Evolutionary conservation across 2,329 filamentous ascomycete species (phyloP).

Genomic region (Penicillium sp.): DNA sequence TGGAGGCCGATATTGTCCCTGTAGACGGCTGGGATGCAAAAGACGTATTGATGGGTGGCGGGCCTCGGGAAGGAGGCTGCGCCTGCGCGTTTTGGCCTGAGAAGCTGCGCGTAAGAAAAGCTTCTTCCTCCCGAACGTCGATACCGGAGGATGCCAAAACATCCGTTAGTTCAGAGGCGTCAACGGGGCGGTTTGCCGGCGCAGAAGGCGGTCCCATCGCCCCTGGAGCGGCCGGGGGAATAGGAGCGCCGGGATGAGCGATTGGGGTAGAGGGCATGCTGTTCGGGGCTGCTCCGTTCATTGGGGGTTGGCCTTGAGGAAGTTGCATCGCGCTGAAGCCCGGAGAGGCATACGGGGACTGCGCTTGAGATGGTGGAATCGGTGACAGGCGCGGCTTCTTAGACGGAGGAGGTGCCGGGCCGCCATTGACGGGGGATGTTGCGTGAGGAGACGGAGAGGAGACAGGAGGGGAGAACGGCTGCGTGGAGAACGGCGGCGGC

Average conservation of each 20-base stretch:
- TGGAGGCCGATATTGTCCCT: conserved; percentile 41
- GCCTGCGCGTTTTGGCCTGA: conserved; percentile 42
- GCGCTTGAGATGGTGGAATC: conserved; percentile 59
- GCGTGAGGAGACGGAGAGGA: conserved; percentile 61
- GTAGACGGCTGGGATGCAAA: conserved; percentile 44
- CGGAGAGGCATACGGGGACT: conserved; percentile 61
- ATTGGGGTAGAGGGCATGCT: conserved; percentile 53
- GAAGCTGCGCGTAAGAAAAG: conserved; percentile 65
- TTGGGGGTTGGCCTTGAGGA: conserved; percentile 33
- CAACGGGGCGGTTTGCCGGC: conserved; percentile 53
- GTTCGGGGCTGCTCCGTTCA: conserved; percentile 46
- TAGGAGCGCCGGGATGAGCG: conserved; percentile 37
- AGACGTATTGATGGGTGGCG: conserved; percentile 46
- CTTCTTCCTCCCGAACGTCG: conserved; percentile 82
- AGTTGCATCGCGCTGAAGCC: conserved; percentile 53
- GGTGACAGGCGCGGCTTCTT: conserved; percentile 73
- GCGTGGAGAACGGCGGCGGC: conserved; percentile 51
- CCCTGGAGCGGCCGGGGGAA: conserved; percentile 41
- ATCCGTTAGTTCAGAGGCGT: conserved; percentile 72
- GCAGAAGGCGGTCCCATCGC: conserved; percentile 64
- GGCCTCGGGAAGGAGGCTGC: conserved; percentile 35
- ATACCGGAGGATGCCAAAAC: conserved; percentile 81
- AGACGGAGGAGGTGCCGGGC: conserved; percentile 63
- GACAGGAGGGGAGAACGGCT: conserved; percentile 63
- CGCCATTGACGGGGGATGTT: conserved; percentile 48